A percentile compares a stretch with the other conserved stretches of the same genome.
Evolutionary conservation across 345 rosid genomes (phyloP).

Genomic region (Ailanthus altissimus): DNA sequence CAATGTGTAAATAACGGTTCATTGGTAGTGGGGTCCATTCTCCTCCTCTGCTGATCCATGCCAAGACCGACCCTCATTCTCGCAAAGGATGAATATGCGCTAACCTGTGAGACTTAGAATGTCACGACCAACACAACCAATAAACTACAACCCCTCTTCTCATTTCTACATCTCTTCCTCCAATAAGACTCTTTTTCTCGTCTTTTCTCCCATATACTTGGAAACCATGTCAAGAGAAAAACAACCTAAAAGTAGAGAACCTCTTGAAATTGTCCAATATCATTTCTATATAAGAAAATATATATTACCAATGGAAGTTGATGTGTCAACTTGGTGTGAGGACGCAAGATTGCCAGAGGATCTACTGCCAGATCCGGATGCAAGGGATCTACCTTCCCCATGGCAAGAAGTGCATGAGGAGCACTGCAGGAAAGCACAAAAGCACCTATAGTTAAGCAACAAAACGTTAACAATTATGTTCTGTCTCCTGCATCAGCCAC

Average conservation of each 20-base stretch:
- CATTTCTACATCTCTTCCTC: neutral
- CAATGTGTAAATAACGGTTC: constrained; percentile 96
- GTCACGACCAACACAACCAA: constrained; percentile 23
- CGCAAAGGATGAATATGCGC: constrained; percentile 93
- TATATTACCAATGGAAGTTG: constrained; percentile 83
- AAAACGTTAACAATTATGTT: neutral
- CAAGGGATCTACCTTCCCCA: constrained; percentile 81
- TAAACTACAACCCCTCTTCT: neutral
- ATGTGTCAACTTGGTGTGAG: constrained; percentile 83
- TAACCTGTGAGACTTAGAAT: constrained; percentile 60
- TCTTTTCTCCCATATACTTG: neutral
- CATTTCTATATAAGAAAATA: constrained; percentile 4
- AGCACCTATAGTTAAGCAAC: neutral
- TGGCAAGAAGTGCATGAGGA: constrained; percentile 91
- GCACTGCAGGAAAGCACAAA: constrained; percentile 61
- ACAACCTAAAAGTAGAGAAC: neutral
- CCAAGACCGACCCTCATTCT: constrained; percentile 62
- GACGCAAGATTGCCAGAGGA: constrained; percentile 85
- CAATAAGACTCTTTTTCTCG: neutral
- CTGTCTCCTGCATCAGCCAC: constrained; percentile 16
- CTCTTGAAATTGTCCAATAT: neutral
- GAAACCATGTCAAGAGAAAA: neutral
- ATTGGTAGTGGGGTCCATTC: constrained; percentile 81
- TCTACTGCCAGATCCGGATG: constrained; percentile 84
- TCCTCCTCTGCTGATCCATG: constrained; percentile 77